Evolutionary conservation across 371 early-diverging fungal genomes (phyloP).

Genomic region (Blastocladiella emersonii): DNA sequence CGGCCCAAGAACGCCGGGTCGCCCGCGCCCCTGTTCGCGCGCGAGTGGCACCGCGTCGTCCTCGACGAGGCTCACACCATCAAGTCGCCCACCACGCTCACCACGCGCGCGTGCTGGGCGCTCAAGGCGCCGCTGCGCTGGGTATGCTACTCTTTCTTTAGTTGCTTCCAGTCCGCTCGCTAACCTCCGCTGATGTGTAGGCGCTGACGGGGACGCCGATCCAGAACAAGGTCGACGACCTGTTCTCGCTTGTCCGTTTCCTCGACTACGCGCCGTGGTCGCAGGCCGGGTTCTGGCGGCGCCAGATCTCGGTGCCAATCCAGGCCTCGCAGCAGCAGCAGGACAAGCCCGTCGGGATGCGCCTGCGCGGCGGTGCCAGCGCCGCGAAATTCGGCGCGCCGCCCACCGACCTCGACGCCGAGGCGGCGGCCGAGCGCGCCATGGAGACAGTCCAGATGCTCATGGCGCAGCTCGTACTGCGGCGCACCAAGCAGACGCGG

Average conservation of each 20-base stretch:
- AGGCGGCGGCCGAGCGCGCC: conserved; percentile 34
- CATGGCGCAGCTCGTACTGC: conserved; percentile 46
- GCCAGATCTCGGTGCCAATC: conserved; percentile 49
- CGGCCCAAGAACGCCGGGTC: not conserved
- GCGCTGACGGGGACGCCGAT: conserved; percentile 68
- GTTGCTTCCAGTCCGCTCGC: too few species aligned
- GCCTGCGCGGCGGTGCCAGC: too few species aligned
- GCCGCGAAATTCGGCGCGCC: too few species aligned
- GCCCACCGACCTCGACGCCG: too few species aligned
- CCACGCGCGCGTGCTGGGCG: conserved; percentile 41
- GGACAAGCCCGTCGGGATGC: not conserved
- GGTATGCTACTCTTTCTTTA: too few species aligned
- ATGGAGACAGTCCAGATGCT: conserved; percentile 44
- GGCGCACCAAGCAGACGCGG: conserved; percentile 49
- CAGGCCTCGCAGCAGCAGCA: conserved; percentile 8
- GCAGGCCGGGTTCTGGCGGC: conserved; percentile 42
- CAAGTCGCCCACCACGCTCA: conserved; percentile 39
- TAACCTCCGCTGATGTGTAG: too few species aligned
- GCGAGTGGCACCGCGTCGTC: conserved; percentile 35
- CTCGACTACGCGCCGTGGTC: conserved; percentile 56
- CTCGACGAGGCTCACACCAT: conserved; percentile 70
- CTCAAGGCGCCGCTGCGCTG: conserved; percentile 52
- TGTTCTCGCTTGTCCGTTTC: conserved; percentile 68
- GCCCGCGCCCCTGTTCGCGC: conserved; percentile 11
- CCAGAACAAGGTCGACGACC: conserved; percentile 36